phyloP scores from a whole-genome alignment of 106 monocot genomes.

The Phalaenopsis aphrodite region DNA sequence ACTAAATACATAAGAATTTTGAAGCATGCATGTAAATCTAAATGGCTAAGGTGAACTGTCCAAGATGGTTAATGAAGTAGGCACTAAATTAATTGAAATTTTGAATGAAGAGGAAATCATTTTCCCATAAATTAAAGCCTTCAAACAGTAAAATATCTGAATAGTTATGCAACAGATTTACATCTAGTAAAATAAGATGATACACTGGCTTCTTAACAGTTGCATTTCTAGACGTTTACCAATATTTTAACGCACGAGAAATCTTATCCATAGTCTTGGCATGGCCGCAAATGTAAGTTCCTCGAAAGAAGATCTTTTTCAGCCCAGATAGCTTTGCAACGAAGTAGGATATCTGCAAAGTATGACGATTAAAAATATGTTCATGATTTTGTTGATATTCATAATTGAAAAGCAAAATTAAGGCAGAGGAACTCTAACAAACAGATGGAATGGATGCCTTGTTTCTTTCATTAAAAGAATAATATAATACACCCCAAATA shows the following conservation, averaged over 20 bases:
- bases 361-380: background rate
- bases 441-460: background rate
- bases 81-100: too few species aligned
- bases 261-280: constrained; percentile 67
- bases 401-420: background rate
- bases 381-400: background rate
- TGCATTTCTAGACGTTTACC: constrained; percentile 27
- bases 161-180: background rate
- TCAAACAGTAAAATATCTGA: background rate
- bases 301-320: constrained; percentile 68
- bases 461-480: background rate
- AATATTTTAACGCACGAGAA: constrained; percentile 65
- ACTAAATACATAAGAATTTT: too few species aligned
- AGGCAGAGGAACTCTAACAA: background rate
- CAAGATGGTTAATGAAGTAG: too few species aligned
- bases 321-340: constrained; percentile 60
- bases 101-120: too few species aligned
- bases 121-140: background rate
- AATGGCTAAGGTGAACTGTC: too few species aligned
- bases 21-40: too few species aligned
- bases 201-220: background rate
- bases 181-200: background rate
- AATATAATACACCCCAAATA: too few species aligned
- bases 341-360: constrained; percentile 55
- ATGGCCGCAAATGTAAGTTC: constrained; percentile 64